phyloP scores from a whole-genome alignment of 208 protist species.

The Porcisia deanei region DNA sequence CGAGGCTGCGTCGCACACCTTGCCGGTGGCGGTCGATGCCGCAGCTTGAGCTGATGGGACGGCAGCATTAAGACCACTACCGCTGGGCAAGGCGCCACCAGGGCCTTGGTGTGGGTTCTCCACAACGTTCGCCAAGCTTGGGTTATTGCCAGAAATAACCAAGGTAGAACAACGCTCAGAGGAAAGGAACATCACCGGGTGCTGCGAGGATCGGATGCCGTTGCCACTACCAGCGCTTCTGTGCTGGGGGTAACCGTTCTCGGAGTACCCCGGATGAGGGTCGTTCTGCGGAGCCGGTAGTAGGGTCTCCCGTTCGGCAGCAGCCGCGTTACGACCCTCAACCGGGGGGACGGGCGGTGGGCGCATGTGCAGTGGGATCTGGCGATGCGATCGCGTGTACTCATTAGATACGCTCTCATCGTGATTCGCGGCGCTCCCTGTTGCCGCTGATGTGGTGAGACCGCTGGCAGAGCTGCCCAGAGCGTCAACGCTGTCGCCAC shows the following conservation, averaged over 20 bases:
- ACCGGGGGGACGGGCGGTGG: background rate
- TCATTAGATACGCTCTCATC: background rate
- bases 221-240: background rate
- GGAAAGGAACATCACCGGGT: background rate
- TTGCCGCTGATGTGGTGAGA: background rate
- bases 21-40: background rate
- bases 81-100: conserved; percentile 2
- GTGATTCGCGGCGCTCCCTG: background rate
- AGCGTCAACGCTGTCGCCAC: background rate
- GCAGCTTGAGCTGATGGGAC: background rate
- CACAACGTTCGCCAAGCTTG: conserved; percentile 12
- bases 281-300: background rate
- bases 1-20: background rate
- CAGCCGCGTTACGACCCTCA: background rate
- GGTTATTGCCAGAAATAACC: conserved; percentile 8
- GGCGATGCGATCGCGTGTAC: background rate
- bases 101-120: background rate
- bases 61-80: background rate
- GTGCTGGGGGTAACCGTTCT: background rate
- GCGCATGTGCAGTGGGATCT: background rate
- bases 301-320: background rate
- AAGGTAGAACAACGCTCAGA: background rate
- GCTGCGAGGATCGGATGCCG: background rate
- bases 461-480: background rate
- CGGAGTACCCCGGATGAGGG: background rate